phyloP scores from a whole-genome alignment of 306 rosid species.

The Lathyrus aphaca region DNA sequence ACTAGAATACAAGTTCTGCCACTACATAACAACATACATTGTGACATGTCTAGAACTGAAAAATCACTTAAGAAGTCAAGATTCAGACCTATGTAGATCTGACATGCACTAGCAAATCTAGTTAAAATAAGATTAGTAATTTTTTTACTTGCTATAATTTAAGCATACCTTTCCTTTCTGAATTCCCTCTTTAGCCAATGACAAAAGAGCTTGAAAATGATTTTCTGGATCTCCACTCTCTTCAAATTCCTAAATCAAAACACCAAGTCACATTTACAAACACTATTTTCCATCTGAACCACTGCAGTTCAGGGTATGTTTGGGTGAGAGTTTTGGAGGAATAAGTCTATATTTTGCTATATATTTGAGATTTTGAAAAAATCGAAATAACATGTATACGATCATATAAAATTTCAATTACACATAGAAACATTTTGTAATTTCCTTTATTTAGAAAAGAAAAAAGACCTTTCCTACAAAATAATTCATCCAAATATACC shows the following conservation, averaged over 20 bases:
- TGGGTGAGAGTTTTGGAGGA: too few relatives aligned
- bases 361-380: too few relatives aligned
- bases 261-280: conserved; percentile 40
- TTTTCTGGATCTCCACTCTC: conserved; percentile 90
- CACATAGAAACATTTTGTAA: too few relatives aligned
- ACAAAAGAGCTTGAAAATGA: conserved; percentile 83
- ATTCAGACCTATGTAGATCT: conserved; percentile 10
- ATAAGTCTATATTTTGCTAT: too few relatives aligned
- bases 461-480: too few relatives aligned
- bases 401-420: too few relatives aligned
- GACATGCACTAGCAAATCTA: neutral
- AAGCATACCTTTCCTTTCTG: conserved; percentile 82
- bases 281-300: conserved; percentile 34
- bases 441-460: too few relatives aligned
- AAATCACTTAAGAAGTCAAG: neutral
- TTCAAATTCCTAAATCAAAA: conserved; percentile 74
- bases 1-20: conserved; percentile 35
- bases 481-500: too few relatives aligned
- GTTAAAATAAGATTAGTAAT: conserved; percentile 12
- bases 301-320: neutral
- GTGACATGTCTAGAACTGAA: conserved; percentile 13
- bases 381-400: too few relatives aligned
- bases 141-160: neutral
- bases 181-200: conserved; percentile 88
- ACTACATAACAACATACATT: neutral